phyloP scores from a whole-genome alignment of 768 basidiomycete species.

The Nidularia pulvinata region DNA sequence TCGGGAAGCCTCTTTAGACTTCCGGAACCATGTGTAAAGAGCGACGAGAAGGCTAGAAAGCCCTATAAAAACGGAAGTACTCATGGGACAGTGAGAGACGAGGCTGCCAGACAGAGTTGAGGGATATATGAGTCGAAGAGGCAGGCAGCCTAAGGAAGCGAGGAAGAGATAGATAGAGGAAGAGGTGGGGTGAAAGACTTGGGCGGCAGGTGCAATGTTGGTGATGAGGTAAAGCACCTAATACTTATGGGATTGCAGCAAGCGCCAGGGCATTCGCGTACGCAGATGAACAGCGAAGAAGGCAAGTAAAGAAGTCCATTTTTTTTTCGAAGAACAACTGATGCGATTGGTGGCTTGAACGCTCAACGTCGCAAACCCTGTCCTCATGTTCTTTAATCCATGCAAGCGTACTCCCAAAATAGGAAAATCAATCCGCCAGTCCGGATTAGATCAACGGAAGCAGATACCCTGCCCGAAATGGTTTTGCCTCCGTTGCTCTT shows the following conservation, averaged over 20 bases:
- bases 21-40: slow-evolving; percentile 39
- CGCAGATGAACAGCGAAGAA: background rate
- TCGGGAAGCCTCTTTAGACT: slow-evolving; percentile 31
- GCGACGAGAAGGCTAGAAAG: slow-evolving; percentile 34
- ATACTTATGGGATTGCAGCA: background rate
- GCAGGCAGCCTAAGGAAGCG: background rate
- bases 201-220: no score
- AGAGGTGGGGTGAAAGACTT: background rate
- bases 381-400: no score
- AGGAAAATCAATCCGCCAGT: no score
- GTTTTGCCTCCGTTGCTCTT: no score
- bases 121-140: background rate
- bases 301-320: background rate
- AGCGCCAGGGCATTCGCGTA: background rate
- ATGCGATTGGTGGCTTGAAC: background rate
- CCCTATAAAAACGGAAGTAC: slow-evolving; percentile 24
- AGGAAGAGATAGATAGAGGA: background rate
- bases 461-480: no score
- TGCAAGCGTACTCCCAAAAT: no score
- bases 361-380: background rate
- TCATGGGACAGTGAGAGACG: slow-evolving; percentile 6
- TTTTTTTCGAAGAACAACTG: background rate
- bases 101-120: background rate
- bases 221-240: background rate
- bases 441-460: no score